Conservation (phyloP, 2,329 filamentous ascomycete species). For the Elsinoe batatas region DNA sequence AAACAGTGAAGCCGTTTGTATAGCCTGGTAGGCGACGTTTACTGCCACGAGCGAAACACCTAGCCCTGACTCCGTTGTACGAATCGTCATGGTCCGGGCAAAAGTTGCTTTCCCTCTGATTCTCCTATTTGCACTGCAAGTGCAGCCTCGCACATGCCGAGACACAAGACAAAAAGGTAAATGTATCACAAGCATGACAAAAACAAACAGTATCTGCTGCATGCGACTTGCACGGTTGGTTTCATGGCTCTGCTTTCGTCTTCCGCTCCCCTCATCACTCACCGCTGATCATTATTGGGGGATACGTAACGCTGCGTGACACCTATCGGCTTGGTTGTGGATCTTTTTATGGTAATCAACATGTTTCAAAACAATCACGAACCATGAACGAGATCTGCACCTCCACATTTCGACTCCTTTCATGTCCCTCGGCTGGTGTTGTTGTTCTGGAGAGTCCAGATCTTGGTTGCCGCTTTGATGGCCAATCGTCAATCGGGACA, state of each 20-base stretch:
- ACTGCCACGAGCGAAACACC: conserved; percentile 2
- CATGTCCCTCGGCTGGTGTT: not conserved
- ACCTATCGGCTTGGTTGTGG: not conserved
- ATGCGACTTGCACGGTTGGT: not conserved
- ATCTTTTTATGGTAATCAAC: not conserved
- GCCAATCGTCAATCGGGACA: not conserved
- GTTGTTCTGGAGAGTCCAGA: not conserved
- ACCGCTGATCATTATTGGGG: not conserved
- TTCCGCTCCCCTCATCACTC: not conserved
- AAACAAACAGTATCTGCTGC: not conserved
- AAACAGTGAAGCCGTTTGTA: conserved; percentile 4
- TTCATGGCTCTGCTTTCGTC: not conserved
- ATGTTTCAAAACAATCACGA: conserved; percentile 5
- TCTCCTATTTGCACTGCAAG: not conserved
- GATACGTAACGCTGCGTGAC: not conserved
- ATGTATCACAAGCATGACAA: not conserved
- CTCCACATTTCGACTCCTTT: conserved; percentile 2
- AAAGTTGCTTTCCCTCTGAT: not conserved
- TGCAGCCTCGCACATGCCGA: not conserved
- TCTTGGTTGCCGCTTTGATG: not conserved
- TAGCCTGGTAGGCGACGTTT: conserved; percentile 5
- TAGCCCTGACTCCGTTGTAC: conserved; percentile 1
- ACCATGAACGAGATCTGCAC: conserved; percentile 6
- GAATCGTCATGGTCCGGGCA: conserved; percentile 1
- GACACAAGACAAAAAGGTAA: conserved; percentile 4